Evolutionary conservation across 2,329 filamentous ascomycete genomes (phyloP).

Genomic region (Sporothrix dimorphospora): DNA sequence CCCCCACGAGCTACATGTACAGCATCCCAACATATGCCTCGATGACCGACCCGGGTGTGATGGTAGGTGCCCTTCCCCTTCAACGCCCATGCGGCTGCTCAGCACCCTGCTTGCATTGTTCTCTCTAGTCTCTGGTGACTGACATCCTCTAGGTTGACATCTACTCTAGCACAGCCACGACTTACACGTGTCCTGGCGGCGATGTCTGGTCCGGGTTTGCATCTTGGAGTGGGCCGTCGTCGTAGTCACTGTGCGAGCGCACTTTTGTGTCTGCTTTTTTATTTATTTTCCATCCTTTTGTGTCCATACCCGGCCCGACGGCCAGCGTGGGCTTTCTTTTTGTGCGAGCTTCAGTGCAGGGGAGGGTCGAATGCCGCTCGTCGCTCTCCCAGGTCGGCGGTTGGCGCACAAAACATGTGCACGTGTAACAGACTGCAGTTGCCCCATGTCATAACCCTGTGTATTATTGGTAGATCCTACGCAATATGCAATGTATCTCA

Average conservation of each 20-base stretch:
- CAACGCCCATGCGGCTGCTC: neutral
- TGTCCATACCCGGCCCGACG: neutral
- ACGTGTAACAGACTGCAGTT: neutral
- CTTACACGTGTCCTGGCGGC: slow-evolving; percentile 53
- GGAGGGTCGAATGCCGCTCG: neutral
- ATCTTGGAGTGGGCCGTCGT: neutral
- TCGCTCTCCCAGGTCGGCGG: neutral
- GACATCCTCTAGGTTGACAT: slow-evolving; percentile 47
- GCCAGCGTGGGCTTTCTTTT: neutral
- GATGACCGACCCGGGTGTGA: slow-evolving; percentile 53
- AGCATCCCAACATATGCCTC: slow-evolving; percentile 51
- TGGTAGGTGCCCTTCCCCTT: neutral
- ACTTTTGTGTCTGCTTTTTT: neutral
- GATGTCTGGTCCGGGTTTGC: slow-evolving; percentile 51
- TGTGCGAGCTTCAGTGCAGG: neutral
- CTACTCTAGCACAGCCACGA: slow-evolving; percentile 49
- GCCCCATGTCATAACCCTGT: neutral
- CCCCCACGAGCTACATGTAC: slow-evolving; percentile 47
- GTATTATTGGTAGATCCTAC: neutral
- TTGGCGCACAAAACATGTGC: neutral
- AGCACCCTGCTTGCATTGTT: neutral
- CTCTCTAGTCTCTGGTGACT: neutral
- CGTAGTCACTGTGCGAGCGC: neutral
- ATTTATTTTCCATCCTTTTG: neutral
- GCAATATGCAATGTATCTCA: neutral